Percentiles rank a stretch among this genome's conserved stretches.
Evolutionary conservation across 805 yeast species (phyloP).

Genomic region (Starmerella sp.): DNA sequence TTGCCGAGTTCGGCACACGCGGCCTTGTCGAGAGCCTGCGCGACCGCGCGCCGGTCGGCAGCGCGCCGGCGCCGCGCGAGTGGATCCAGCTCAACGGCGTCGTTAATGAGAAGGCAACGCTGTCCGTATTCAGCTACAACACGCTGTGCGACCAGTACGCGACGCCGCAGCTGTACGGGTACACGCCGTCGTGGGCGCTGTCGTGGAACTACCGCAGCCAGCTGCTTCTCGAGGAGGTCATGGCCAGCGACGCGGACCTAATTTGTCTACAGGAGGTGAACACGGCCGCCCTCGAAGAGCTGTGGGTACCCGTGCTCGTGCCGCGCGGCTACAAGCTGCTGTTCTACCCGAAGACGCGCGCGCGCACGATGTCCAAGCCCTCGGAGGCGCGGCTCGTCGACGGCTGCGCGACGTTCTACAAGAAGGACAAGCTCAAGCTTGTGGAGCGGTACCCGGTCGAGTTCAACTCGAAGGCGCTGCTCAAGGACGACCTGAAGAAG

Average conservation of each 20-base stretch:
- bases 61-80: conserved; percentile 61
- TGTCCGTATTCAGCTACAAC: conserved; percentile 78
- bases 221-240: conserved; percentile 59
- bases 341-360: conserved; percentile 81
- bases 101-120: conserved; percentile 44
- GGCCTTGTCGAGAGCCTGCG: conserved; percentile 71
- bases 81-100: conserved; percentile 75
- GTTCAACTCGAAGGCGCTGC: conserved; percentile 44
- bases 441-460: conserved; percentile 66
- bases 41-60: conserved; percentile 63
- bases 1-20: conserved; percentile 74
- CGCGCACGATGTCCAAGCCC: conserved; percentile 64
- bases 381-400: conserved; percentile 85
- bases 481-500: conserved; percentile 66
- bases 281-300: conserved; percentile 70
- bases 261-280: conserved; percentile 95
- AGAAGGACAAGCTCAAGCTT: conserved; percentile 54
- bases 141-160: conserved; percentile 94
- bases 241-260: conserved; percentile 56
- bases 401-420: conserved; percentile 94
- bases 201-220: conserved; percentile 85
- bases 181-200: conserved; percentile 95
- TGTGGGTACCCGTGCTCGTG: conserved; percentile 66
- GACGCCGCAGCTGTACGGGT: conserved; percentile 79
- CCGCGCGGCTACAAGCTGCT: conserved; percentile 68